These are phyloP conservation scores for Ploettnerulaceae sp. DNA, from an alignment of 2,329 filamentous ascomycete genomes.

Conservation along the genomic window DNA sequence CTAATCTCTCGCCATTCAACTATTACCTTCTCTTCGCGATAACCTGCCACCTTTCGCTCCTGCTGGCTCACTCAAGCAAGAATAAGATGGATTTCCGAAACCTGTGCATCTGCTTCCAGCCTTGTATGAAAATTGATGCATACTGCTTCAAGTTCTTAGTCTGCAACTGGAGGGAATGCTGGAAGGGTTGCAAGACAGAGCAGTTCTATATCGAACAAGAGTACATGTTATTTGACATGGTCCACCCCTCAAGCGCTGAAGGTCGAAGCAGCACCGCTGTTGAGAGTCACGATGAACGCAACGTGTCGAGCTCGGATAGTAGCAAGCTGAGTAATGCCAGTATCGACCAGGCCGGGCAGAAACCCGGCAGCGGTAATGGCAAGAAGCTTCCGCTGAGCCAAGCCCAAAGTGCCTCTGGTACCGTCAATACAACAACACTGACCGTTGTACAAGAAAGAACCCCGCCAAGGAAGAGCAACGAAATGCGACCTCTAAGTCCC, in stretches of 20 bases:
- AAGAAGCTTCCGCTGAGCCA: conserved; percentile 43
- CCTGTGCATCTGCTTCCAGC: conserved; percentile 93
- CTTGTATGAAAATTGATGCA: conserved; percentile 91
- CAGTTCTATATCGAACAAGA: conserved; percentile 70
- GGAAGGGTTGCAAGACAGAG: conserved; percentile 93
- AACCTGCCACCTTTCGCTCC: conserved; percentile 87
- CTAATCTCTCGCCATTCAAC: conserved; percentile 91
- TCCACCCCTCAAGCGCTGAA: conserved; percentile 41
- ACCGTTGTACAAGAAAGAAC: conserved; percentile 26
- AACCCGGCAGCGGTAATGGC: conserved; percentile 10
- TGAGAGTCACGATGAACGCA: conserved; percentile 47
- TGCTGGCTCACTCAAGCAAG: conserved; percentile 86
- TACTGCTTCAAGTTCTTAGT: conserved; percentile 96
- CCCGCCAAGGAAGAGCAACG: conserved; percentile 21
- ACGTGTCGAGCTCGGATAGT: conserved; percentile 61
- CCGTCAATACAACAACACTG: conserved; percentile 28
- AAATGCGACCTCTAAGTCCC: conserved; percentile 50
- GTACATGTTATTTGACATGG: conserved; percentile 55
- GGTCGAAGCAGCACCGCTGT: conserved; percentile 31
- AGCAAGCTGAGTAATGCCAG: conserved; percentile 45
- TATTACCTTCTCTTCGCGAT: conserved; percentile 98
- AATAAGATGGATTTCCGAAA: conserved; percentile 99
- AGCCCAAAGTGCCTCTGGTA: conserved; percentile 38
- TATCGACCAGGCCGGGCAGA: conserved; percentile 23
- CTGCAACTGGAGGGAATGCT: conserved; percentile 92